Conservation (phyloP, 2,329 filamentous ascomycete species). For the Podosphaera xanthii region DNA sequence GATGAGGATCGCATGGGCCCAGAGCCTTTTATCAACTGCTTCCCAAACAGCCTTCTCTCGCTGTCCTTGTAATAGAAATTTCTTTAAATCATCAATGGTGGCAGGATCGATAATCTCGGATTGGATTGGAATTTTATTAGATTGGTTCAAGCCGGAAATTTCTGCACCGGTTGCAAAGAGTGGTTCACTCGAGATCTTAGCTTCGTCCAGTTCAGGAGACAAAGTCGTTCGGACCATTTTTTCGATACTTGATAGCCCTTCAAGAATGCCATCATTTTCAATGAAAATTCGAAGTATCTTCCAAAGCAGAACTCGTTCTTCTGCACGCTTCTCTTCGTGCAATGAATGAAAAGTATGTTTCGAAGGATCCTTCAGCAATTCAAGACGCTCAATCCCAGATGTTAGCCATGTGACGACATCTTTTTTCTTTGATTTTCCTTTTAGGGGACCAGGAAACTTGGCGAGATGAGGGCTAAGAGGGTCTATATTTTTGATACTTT, state of each 20-base stretch:
- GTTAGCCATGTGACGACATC: constrained; percentile 65
- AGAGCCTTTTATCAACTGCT: constrained; percentile 77
- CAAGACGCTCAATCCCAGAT: constrained; percentile 50
- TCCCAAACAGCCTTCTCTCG: constrained; percentile 83
- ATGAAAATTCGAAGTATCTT: constrained; percentile 63
- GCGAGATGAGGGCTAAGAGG: constrained; percentile 48
- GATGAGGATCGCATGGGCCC: constrained; percentile 90
- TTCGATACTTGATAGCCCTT: constrained; percentile 48
- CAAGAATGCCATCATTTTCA: constrained; percentile 65
- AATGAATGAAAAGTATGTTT: constrained; percentile 27
- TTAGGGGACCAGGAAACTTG: constrained; percentile 77
- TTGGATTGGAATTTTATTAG: constrained; percentile 18
- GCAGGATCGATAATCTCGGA: constrained; percentile 47
- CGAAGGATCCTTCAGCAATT: constrained; percentile 24
- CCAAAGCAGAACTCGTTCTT: constrained; percentile 71
- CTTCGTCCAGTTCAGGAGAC: constrained; percentile 28
- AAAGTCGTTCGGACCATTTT: constrained; percentile 55
- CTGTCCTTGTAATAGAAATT: constrained; percentile 53
- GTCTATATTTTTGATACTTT: constrained; percentile 49
- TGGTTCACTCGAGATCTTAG: constrained; percentile 10
- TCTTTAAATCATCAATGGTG: constrained; percentile 49
- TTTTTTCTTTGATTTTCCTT: constrained; percentile 86
- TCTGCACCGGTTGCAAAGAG: constrained; percentile 19
- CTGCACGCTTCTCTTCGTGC: constrained; percentile 43
- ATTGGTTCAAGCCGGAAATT: constrained; percentile 20